Evolutionary conservation across 352 stramenopile genomes (phyloP), one percentile per base, ranked within the genome.

Genomic region (Chrysophaeum taylorii): DNA sequence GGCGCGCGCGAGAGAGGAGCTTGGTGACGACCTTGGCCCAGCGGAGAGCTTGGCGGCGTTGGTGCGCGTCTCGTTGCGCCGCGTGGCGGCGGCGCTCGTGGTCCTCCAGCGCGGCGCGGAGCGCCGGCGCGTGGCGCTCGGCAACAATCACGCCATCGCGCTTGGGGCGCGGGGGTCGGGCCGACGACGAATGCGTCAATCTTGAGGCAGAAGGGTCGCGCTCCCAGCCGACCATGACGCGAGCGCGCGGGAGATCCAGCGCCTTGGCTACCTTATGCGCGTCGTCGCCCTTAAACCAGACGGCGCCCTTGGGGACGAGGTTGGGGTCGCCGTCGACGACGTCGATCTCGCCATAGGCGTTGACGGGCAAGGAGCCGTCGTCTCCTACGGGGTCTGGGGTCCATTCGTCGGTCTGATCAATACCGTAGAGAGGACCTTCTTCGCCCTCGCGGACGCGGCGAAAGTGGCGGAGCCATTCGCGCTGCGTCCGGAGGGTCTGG

Each of bases 211-310:
- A 27, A 25, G 9, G 25, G 7, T 12, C 7, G 9, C 29, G 52
- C 5, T 63, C 52, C 27, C 36, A 63, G 52, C 25, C 52, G 52
- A 63, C 52, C 27, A 63, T 15, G 9, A 63, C 52, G 27, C 27
- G 52, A 5, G 29, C 25, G 48, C 5, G 33, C 48, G 18, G 18
- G 9, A 21, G 18, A 9, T 25, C 25, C 15, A 23, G 9, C 15
- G 14, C 25, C 15, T 25, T 25, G 16, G 33, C 31, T 36, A 36
- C 57, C 31, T 42, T 43, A 9, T 2, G 2, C 31, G 57, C 57
- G 57, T 66, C 57, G 31, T 9, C 12, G 36, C 57, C 57, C 57
- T 25, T 15, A 36, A 66, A 31, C 57, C 57, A 66, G 57, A n/a
- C 36, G 5, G 31, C 35, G 33, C 57, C 57, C 14, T 2, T 9